A percentile compares a stretch with the other conserved stretches of the same genome.
phyloP scores from a whole-genome alignment of 805 yeast species.

The Saccharomycopsis fermentans region DNA sequence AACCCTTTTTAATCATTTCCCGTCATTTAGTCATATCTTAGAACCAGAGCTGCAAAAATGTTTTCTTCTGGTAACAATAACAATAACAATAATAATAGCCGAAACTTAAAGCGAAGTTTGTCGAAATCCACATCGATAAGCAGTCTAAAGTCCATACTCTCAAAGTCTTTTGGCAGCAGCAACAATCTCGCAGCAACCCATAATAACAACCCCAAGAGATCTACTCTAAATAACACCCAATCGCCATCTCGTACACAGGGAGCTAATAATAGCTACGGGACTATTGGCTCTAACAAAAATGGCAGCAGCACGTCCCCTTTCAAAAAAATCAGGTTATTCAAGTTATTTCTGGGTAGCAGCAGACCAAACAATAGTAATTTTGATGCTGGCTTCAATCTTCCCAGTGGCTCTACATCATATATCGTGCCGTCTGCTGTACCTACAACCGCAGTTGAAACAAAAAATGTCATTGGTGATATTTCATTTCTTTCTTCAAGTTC shows the following conservation, averaged over 20 bases:
- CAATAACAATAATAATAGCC: not conserved
- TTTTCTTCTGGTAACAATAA: not conserved
- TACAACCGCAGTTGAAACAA: not conserved
- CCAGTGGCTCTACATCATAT: not conserved
- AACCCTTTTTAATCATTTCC: too few species aligned
- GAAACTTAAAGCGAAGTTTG: constrained; percentile 12
- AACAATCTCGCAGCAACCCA: not conserved
- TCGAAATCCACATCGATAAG: constrained; percentile 16
- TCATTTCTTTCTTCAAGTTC: not conserved
- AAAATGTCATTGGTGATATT: not conserved
- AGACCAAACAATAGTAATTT: not conserved
- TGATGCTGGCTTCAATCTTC: not conserved
- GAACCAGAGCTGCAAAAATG: not conserved
- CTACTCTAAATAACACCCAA: not conserved
- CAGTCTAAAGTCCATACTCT: constrained; percentile 11
- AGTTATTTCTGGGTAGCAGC: not conserved
- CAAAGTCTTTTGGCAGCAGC: not conserved
- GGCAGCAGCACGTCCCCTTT: not conserved
- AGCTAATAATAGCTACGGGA: not conserved
- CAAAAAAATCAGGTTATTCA: constrained; percentile 9
- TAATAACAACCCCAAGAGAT: not conserved
- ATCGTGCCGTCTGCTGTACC: not conserved
- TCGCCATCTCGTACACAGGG: not conserved
- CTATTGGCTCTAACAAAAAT: not conserved
- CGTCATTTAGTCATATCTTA: too few species aligned